A percentile compares a stretch with the other conserved stretches of the same genome.
These are phyloP conservation scores for Jatropha podagrica DNA, from an alignment of 441 rosid genomes.

Conservation along the genomic window DNA sequence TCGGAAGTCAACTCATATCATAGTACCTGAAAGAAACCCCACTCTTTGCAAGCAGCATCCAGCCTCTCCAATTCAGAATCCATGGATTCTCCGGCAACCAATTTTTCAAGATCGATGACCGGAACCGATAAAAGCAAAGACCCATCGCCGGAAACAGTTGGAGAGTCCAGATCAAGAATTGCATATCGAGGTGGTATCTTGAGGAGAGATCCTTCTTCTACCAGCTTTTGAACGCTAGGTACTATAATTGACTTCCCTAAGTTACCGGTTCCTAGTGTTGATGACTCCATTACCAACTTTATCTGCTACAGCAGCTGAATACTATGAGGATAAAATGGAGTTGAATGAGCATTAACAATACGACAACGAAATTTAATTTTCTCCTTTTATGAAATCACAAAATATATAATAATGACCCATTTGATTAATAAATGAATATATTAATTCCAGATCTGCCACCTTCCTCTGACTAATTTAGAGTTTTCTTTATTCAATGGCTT, in stretches of 20 bases:
- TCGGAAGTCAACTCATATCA: not conserved
- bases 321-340: too few species aligned
- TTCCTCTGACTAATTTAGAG: too few species aligned
- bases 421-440: too few species aligned
- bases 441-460: too few species aligned
- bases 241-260: constrained; percentile 10
- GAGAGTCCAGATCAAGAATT: constrained; percentile 5
- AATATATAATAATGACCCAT: too few species aligned
- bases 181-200: constrained; percentile 11
- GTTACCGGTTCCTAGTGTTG: not conserved
- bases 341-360: too few species aligned
- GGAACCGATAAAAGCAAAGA: constrained; percentile 7
- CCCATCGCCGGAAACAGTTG: not conserved
- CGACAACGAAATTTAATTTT: too few species aligned
- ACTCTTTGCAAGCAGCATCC: constrained; percentile 21
- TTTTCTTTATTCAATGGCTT: too few species aligned
- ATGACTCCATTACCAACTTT: not conserved
- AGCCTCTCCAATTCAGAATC: constrained; percentile 17
- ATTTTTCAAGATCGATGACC: constrained; percentile 17
- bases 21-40: constrained; percentile 31
- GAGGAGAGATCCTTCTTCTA: not conserved
- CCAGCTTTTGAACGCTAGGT: constrained; percentile 20
- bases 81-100: constrained; percentile 4
- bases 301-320: not conserved
- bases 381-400: too few species aligned